Evolutionary conservation across 345 rosid species (phyloP).

Genomic region (Gossypium sturtianum): DNA sequence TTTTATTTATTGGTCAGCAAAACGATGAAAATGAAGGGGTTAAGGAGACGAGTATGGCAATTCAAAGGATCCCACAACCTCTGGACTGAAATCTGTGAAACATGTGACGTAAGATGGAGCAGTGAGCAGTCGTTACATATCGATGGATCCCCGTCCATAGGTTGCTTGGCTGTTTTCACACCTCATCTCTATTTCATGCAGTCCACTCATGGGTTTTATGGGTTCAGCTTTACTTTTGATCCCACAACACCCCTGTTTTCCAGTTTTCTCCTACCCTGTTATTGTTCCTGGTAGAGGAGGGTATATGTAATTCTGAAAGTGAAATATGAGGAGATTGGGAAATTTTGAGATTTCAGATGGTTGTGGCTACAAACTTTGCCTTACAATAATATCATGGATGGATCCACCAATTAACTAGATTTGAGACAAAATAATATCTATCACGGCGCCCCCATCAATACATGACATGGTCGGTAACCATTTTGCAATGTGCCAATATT

Average conservation of each 20-base stretch:
- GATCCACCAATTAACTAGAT: background rate
- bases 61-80: background rate
- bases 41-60: background rate
- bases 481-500: constrained; percentile 5
- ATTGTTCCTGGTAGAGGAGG: background rate
- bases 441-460: background rate
- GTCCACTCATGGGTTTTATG: background rate
- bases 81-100: background rate
- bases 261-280: background rate
- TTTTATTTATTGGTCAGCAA: too few species aligned
- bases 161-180: background rate
- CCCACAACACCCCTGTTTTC: background rate
- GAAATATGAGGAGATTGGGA: background rate
- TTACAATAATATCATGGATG: background rate
- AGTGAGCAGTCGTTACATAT: background rate
- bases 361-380: constrained; percentile 10
- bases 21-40: background rate
- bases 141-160: background rate
- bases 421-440: background rate
- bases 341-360: background rate
- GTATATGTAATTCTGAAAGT: background rate
- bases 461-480: background rate
- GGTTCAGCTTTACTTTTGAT: background rate
- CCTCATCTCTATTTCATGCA: background rate
- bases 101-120: background rate